Base-by-base conservation (phyloP, 495 filamentous ascomycete genomes). In the Chaetomium tenue region DNA sequence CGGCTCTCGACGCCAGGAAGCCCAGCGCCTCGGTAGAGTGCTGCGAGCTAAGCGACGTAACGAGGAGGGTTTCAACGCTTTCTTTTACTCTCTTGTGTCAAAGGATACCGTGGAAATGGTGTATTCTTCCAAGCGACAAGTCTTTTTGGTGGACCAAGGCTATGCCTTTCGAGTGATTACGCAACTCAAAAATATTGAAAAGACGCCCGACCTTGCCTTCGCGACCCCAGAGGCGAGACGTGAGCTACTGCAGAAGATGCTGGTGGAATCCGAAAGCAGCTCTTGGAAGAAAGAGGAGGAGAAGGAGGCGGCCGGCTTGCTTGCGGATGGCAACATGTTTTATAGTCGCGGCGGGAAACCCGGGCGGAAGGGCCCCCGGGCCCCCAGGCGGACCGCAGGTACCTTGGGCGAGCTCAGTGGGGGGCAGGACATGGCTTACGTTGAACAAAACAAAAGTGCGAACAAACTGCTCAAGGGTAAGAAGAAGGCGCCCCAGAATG, bases 111-210 rank as follows among this genome's bases (percentile, higher is more conserved):
- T 91, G 60, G 94, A 99, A 78, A 98, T 99, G 95, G 93, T 88
- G 75, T 99, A 97, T 79, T 97, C 94, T 7, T 89, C 91, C 46
- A 97, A 97, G 77, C 87, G 94, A 20, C 94, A 99, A 73, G 95
- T 95, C 28, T 99, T 99, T 82, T 83, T 99, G 3, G 92, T 99
- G 53, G 94, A 99, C 69, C 94, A 99, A 75, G 94, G 94, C 44
- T 99, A 99, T 75, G 94, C 94, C 20, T 98, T 98, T 83, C 98
- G 97, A 76, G 94, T 99, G 63, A 99, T 99, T 75, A 98, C 94
- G 1, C 92, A 96, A 71, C 83, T 99, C 8, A 87, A 92, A 68
- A 93, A 93, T 25, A 92, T 98, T 59, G 92, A 97, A 66, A 82
- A 89, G 39, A 87, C 92, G 39, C 86, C 89, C 8, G 88, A 87